Percentiles rank a stretch among this genome's conserved stretches.
Evolutionary conservation across 768 basidiomycete genomes (phyloP).

Genomic region (Floccularia luteovirens): DNA sequence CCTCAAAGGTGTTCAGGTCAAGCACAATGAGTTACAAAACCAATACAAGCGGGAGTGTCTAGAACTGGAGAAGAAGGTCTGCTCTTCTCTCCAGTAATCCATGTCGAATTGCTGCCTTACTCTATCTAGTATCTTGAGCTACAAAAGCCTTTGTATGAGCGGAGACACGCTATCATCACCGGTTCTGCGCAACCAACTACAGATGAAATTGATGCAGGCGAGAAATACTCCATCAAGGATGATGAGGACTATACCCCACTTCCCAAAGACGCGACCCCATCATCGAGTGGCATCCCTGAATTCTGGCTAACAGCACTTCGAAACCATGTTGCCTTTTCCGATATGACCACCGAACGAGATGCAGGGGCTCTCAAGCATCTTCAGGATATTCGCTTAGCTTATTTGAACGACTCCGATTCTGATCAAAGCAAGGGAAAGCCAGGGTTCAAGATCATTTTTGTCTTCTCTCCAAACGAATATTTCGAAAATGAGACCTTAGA

Average conservation of each 20-base stretch:
- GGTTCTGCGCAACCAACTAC: constrained; percentile 65
- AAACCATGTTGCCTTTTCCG: constrained; percentile 81
- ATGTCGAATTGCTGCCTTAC: constrained; percentile 4
- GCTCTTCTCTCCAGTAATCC: constrained; percentile 13
- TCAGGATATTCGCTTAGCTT: constrained; percentile 72
- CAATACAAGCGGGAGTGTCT: constrained; percentile 94
- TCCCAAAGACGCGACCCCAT: constrained; percentile 38
- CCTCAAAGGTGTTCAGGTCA: constrained; percentile 88
- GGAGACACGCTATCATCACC: constrained; percentile 76
- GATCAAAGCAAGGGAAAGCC: constrained; percentile 61
- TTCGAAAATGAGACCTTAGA: constrained; percentile 79
- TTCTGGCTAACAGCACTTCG: constrained; percentile 98
- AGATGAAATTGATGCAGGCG: constrained; percentile 81
- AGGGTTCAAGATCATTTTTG: constrained; percentile 89
- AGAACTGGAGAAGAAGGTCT: constrained; percentile 92
- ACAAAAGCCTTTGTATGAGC: constrained; percentile 81
- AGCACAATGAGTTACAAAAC: constrained; percentile 86
- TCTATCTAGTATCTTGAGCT: constrained; percentile 58
- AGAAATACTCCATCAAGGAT: constrained; percentile 65
- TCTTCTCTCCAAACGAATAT: constrained; percentile 77
- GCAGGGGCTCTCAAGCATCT: constrained; percentile 79
- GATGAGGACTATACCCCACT: constrained; percentile 64
- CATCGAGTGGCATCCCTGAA: constrained; percentile 65
- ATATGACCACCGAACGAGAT: constrained; percentile 92
- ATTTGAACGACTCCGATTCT: constrained; percentile 49